Base-by-base conservation (phyloP, 2,329 filamentous ascomycete species). In the Raffaelea ambrosiae region DNA sequence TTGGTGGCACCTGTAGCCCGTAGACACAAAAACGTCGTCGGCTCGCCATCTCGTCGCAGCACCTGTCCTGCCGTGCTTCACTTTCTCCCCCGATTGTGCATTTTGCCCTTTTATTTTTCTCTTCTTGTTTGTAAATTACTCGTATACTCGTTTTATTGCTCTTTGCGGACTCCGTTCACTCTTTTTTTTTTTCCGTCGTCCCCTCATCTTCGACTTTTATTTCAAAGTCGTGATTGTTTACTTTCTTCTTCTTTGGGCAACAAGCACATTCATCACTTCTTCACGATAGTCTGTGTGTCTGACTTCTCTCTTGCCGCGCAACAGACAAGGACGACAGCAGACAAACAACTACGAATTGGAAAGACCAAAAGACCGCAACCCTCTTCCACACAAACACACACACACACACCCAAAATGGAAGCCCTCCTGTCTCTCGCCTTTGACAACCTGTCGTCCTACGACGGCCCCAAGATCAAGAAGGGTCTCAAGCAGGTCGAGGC, bases 361-460 rank as follows among this genome's bases (percentile, higher is more conserved):
- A n/a, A n/a, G n/a, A n/a, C n/a, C n/a, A 29, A 13, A 29, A 29
- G 7, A 29, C 26, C 7, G 26, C 26, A 29, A 29, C 7, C 7
- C 26, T 7, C n/a, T n/a, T n/a, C n/a, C 26, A 29, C 26, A 29
- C 26, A 29, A 29, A 29, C 26, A 29, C 26, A 29, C 26, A 29
- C 26, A 29, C 26, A 29, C 26, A 29, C 7, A 29, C 26, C 7
- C 43, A 44, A 52, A 60, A 97, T 97, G 93, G 93, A 97, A 71
- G 82, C 86, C 46, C 78, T 97, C 23, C 76, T 97, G 48, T 94
- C 88, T 40, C 82, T 95, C 63, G 89, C 91, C 52, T 97, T 97
- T 68, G 90, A 96, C 72, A 95, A 95, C 68, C 84, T 96, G 55
- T 94, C 90, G 52, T 96, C 90, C 43, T 90, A 90, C 65, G 89